Base-by-base conservation (phyloP, 192 early-diverging fungal genomes). In the Pilobolus umbonatus region DNA sequence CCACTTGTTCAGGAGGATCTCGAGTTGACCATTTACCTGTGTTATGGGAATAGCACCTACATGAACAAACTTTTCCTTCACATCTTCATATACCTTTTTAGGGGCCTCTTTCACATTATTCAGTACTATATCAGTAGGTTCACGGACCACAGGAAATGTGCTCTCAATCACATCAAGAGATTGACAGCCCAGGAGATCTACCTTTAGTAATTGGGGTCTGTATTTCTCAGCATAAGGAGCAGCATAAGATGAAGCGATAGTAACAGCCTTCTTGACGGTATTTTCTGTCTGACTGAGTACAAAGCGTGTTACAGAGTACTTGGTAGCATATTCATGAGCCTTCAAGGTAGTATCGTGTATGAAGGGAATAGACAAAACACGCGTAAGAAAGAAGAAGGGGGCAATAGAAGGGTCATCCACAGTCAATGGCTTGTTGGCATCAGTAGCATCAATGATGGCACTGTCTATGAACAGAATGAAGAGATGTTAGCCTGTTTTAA, bases 111-210 rank as follows among this genome's bases (percentile, higher is more conserved):
- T 54, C 14, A 54, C 34, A 24, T 17, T 22, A 28, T 67, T 65
- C 21, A 90, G 61, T 45, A 90, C 74, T 53, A 85, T 82, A 19
- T 64, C 63, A 0, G 86, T 87, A 57, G 82, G 82, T 61, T 79
- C 69, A 22, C 60, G 76, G 32, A 87, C 73, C 44, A 84, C 76
- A 5, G 85, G 84, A 62, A 84, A 85, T 31, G 58, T 72, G 3
- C 65, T 53, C 52, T 87, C 86, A 21, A 90, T 39, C 21, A 78
- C 31, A 46, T 85, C 84, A 17, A 90, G 73, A 4, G 85, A 85
- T 43, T 79, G 73, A n/a, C 74, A 77, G 31, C 83, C 86, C 34
- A 85, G 62, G 19, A 76, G 65, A 55, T 90, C 86, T 4, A 78
- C 77, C 7, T 67, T 73, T 50, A 67, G 55, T 28, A 87, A 68